A percentile compares a stretch with the other conserved stretches of the same genome.
Evolutionary conservation across 2,329 filamentous ascomycete genomes (phyloP).

Genomic region (Uncinocarpus reesii): DNA sequence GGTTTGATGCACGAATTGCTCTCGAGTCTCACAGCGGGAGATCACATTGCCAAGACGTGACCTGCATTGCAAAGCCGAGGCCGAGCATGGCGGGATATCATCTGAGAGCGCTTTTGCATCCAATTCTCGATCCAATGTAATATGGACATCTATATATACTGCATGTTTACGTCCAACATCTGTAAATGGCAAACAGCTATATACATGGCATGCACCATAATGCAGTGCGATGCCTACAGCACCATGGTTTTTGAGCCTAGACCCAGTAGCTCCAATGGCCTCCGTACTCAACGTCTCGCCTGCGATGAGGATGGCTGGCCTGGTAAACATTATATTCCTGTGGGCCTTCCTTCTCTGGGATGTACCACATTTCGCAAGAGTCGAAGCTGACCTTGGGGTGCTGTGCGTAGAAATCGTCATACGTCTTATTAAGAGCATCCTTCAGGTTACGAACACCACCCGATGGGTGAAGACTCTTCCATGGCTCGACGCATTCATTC

Average conservation of each 20-base stretch:
- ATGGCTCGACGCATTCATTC: conserved; percentile 45
- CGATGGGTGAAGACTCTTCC: conserved; percentile 47
- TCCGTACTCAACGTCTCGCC: not conserved
- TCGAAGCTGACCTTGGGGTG: conserved; percentile 44
- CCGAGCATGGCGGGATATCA: too few species aligned
- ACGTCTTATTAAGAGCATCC: conserved; percentile 42
- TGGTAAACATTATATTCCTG: conserved; percentile 22
- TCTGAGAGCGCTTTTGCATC: too few species aligned
- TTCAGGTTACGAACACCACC: conserved; percentile 43
- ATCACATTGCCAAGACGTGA: too few species aligned
- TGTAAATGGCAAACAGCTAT: not conserved
- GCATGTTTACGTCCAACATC: not conserved
- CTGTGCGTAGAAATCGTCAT: conserved; percentile 46
- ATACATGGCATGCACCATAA: not conserved
- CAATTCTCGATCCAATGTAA: too few species aligned
- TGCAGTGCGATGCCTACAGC: not conserved
- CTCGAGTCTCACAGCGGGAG: too few species aligned
- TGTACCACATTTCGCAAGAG: conserved; percentile 47
- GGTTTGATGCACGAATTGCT: too few species aligned
- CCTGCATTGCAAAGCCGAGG: too few species aligned
- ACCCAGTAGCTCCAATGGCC: conserved; percentile 3
- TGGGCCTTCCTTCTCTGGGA: conserved; percentile 47
- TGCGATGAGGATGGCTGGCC: not conserved
- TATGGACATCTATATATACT: too few species aligned
- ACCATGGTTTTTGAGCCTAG: not conserved